Evolutionary conservation across 768 basidiomycete genomes (phyloP).

Genomic region (Naganishia onofrii): DNA sequence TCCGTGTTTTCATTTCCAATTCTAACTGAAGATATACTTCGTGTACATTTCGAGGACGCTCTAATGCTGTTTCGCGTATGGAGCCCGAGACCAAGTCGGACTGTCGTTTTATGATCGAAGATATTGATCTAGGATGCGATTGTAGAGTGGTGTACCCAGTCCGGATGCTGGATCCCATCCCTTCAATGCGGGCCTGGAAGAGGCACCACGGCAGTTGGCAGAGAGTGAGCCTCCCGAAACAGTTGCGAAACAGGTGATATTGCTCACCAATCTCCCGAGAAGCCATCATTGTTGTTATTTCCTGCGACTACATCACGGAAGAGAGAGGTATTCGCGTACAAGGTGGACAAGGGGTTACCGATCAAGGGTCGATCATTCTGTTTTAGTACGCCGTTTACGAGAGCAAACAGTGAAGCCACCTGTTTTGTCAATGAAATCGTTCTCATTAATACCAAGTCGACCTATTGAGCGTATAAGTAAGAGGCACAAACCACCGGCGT

Average conservation of each 20-base stretch:
- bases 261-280: slow-evolving; percentile 19
- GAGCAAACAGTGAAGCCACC: slow-evolving; percentile 2
- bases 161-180: slow-evolving; percentile 22
- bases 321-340: slow-evolving; percentile 8
- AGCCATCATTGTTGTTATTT: slow-evolving; percentile 17
- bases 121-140: slow-evolving; percentile 12
- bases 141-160: slow-evolving; percentile 15
- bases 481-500: slow-evolving; percentile 1
- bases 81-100: too few relatives aligned
- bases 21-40: too few relatives aligned
- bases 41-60: too few relatives aligned
- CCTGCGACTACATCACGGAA: slow-evolving; percentile 9
- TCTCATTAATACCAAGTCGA: too few relatives aligned
- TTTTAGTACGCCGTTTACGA: slow-evolving; percentile 6
- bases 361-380: slow-evolving; percentile 1
- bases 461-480: neutral
- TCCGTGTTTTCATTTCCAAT: neutral
- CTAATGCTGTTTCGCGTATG: too few relatives aligned
- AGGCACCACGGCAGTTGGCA: too few relatives aligned
- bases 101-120: too few relatives aligned
- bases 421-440: neutral
- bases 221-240: too few relatives aligned
- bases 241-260: too few relatives aligned
- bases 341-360: neutral
- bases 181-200: neutral